phyloP scores from a whole-genome alignment of 345 rosid species.

The Cardamine occulta region DNA sequence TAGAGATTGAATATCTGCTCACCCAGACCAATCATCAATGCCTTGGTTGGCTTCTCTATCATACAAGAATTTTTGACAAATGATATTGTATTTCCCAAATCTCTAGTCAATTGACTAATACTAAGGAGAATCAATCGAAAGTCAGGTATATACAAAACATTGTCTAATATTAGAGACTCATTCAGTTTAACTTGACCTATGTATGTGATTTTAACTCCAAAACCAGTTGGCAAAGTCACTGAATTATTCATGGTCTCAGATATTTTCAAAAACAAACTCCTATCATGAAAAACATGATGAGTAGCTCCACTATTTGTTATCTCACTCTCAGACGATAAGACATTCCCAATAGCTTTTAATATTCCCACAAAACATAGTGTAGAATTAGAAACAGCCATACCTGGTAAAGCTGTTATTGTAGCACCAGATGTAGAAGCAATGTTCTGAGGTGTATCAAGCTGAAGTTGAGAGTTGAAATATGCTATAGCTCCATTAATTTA shows the following conservation, averaged over 20 bases:
- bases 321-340: background rate
- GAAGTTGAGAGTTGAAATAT: too few relatives aligned
- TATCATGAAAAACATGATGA: background rate
- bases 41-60: background rate
- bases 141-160: background rate
- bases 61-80: background rate
- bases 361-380: background rate
- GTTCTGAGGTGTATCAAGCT: too few relatives aligned
- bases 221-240: too few relatives aligned
- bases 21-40: background rate
- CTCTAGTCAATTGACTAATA: background rate
- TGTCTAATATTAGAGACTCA: fast-evolving
- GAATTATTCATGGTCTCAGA: too few relatives aligned
- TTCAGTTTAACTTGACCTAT: background rate
- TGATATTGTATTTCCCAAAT: background rate
- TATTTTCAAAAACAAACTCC: fast-evolving
- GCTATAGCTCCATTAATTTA: too few relatives aligned
- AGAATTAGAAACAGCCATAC: background rate
- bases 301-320: background rate
- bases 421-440: background rate
- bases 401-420: background rate
- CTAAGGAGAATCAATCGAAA: background rate
- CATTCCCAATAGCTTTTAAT: background rate
- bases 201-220: background rate
- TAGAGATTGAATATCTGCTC: fast-evolving